Evolutionary conservation across 208 protist genomes (phyloP).

Genomic region (Leishmania major): DNA sequence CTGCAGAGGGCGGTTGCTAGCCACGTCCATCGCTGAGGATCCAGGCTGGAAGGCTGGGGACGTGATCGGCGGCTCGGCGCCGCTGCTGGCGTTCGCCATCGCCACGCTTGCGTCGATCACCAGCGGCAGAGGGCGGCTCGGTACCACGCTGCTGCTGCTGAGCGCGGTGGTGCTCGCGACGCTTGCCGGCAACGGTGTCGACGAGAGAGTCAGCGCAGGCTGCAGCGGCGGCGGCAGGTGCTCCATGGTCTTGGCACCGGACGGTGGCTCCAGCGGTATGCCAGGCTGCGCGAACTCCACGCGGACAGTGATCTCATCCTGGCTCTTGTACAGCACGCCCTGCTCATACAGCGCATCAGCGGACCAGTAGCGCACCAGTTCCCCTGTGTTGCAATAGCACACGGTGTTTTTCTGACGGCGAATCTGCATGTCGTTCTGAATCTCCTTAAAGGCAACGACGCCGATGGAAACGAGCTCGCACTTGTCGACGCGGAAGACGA

Average conservation of each 20-base stretch:
- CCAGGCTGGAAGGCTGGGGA: slow-evolving; percentile 26
- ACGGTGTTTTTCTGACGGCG: slow-evolving; percentile 55
- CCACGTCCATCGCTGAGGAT: slow-evolving; percentile 17
- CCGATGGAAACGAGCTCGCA: slow-evolving; percentile 77
- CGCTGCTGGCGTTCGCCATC: slow-evolving; percentile 9
- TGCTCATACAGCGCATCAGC: slow-evolving; percentile 42
- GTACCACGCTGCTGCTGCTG: background rate
- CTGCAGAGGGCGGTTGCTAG: slow-evolving; percentile 3
- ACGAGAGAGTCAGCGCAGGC: slow-evolving; percentile 13
- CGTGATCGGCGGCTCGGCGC: slow-evolving; percentile 21
- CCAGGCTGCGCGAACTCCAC: slow-evolving; percentile 48
- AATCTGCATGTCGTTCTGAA: slow-evolving; percentile 56
- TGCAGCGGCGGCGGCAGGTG: slow-evolving; percentile 24
- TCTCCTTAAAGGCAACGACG: slow-evolving; percentile 51
- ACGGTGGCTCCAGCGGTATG: slow-evolving; percentile 28
- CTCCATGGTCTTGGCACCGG: background rate
- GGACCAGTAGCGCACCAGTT: slow-evolving; percentile 60
- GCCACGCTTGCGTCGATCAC: background rate
- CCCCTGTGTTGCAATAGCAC: slow-evolving; percentile 84
- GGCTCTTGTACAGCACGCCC: slow-evolving; percentile 52
- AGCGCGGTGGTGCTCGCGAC: slow-evolving; percentile 8
- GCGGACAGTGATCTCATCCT: slow-evolving; percentile 58
- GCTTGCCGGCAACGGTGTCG: slow-evolving; percentile 13
- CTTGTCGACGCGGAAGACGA: slow-evolving; percentile 76
- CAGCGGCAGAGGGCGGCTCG: background rate